phyloP scores from a whole-genome alignment of 192 early-diverging fungal species.

The Coemansia brasiliensis region DNA sequence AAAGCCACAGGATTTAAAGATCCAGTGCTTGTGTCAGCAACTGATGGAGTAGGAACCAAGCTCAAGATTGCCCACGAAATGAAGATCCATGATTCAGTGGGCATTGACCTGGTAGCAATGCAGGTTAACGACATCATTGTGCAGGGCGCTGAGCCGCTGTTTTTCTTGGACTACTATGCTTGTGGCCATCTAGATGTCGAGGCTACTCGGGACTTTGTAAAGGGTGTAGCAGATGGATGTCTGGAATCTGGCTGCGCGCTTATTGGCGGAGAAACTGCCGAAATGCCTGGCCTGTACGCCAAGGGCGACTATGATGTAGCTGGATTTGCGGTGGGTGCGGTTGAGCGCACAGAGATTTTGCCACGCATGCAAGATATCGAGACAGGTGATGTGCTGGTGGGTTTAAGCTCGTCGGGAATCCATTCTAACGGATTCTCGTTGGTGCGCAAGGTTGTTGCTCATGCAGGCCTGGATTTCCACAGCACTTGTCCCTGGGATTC shows the following conservation, averaged over 20 bases:
- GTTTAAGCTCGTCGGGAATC: slow-evolving; percentile 91
- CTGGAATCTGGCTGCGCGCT: slow-evolving; percentile 86
- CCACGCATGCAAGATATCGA: slow-evolving; percentile 77
- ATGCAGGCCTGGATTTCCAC: slow-evolving; percentile 69
- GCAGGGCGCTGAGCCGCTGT: slow-evolving; percentile 97
- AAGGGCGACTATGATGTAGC: slow-evolving; percentile 89
- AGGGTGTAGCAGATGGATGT: slow-evolving; percentile 94
- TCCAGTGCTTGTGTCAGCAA: slow-evolving; percentile 94
- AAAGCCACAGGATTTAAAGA: slow-evolving; percentile 90
- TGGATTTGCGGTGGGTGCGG: slow-evolving; percentile 96
- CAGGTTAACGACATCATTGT: slow-evolving; percentile 98
- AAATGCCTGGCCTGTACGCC: slow-evolving; percentile 97
- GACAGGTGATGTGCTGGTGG: slow-evolving; percentile 83
- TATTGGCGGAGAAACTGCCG: slow-evolving; percentile 98
- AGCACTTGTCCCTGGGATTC: slow-evolving; percentile 76
- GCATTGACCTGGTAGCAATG: slow-evolving; percentile 99
- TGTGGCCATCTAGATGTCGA: slow-evolving; percentile 90
- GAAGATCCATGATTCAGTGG: slow-evolving; percentile 88
- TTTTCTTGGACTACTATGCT: slow-evolving; percentile 99
- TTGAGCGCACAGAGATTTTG: slow-evolving; percentile 85
- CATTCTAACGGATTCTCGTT: slow-evolving; percentile 99
- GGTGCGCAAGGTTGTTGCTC: slow-evolving; percentile 85
- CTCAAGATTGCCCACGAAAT: slow-evolving; percentile 90
- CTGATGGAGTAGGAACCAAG: slow-evolving; percentile 99
- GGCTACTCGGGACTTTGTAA: slow-evolving; percentile 86